These are phyloP conservation scores for Agrostemma githago DNA, from an alignment of 148 eudicot genomes.

Conservation along the genomic window DNA sequence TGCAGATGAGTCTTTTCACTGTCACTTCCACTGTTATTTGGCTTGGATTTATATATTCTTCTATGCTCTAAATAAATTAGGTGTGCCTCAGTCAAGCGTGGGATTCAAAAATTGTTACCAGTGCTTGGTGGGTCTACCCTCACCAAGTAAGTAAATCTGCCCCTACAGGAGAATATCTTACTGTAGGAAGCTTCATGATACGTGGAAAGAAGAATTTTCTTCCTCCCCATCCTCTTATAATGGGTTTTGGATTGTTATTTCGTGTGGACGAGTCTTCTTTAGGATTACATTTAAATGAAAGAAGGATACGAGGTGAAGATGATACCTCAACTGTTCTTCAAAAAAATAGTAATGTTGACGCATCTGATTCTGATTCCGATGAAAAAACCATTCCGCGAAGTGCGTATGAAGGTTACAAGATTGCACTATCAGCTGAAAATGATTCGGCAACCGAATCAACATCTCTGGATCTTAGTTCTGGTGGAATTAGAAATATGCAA, in stretches of 20 bases:
- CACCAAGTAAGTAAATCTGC: constrained; percentile 98
- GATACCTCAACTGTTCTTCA: constrained; percentile 49
- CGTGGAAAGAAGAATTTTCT: constrained; percentile 98
- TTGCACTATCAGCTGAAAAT: constrained; percentile 21
- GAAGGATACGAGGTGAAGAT: constrained; percentile 95
- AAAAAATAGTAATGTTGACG: constrained; percentile 44
- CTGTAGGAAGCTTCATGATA: constrained; percentile 97
- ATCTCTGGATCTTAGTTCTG: constrained; percentile 13
- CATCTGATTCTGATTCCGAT: constrained; percentile 66
- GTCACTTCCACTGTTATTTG: not conserved
- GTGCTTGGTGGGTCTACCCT: constrained; percentile 99
- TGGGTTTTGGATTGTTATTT: constrained; percentile 92
- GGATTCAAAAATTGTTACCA: constrained; percentile 97
- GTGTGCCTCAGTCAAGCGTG: constrained; percentile 99
- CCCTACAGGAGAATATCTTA: constrained; percentile 96
- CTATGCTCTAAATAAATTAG: constrained; percentile 30
- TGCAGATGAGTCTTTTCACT: not conserved
- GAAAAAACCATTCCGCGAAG: constrained; percentile 41
- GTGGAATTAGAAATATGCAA: constrained; percentile 28
- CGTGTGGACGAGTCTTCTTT: constrained; percentile 94
- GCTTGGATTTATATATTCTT: constrained; percentile 4
- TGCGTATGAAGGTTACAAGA: constrained; percentile 18
- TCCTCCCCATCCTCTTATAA: constrained; percentile 92
- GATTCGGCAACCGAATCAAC: constrained; percentile 19
- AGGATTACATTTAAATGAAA: constrained; percentile 95